Percentiles rank a stretch among this genome's conserved stretches.
These are phyloP conservation scores for Globisporangium uncinulatum DNA, from an alignment of 352 stramenopile genomes.

Conservation along the genomic window DNA sequence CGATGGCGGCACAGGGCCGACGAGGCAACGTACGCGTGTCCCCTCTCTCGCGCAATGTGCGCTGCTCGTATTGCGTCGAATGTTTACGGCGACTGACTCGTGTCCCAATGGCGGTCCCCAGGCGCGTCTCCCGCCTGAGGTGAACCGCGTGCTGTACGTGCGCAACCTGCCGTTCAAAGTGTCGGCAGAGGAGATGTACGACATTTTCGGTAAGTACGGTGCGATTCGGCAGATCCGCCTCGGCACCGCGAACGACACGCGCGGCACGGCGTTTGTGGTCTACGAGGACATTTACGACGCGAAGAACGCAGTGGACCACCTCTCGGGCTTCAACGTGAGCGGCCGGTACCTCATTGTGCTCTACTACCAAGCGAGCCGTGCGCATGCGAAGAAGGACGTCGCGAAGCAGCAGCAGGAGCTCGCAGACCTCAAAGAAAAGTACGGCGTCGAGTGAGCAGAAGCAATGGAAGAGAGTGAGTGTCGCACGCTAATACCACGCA, in stretches of 20 bases:
- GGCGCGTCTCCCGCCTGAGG: constrained; percentile 94
- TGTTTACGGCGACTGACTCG: not conserved
- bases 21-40: constrained; percentile 48
- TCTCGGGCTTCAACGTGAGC: constrained; percentile 99
- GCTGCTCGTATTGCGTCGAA: not conserved
- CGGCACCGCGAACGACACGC: constrained; percentile 94
- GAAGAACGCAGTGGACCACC: constrained; percentile 97
- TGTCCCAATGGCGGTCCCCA: constrained; percentile 9
- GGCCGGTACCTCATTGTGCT: constrained; percentile 98
- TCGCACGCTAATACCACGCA: not conserved
- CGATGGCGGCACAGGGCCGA: constrained; percentile 52
- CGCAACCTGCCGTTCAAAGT: constrained; percentile 99
- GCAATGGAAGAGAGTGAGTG: not conserved
- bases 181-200: constrained; percentile 98
- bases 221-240: constrained; percentile 97
- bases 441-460: constrained; percentile 62
- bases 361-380: constrained; percentile 96
- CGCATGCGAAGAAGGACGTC: constrained; percentile 62
- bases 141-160: constrained; percentile 97
- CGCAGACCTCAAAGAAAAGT: constrained; percentile 82
- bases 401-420: constrained; percentile 77
- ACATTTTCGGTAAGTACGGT: constrained; percentile 99
- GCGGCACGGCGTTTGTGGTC: constrained; percentile 97
- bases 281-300: constrained; percentile 99
- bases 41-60: not conserved